Evolutionary conservation across 2,329 filamentous ascomycete species (phyloP).

Genomic region (Rutstroemia sydowiana): DNA sequence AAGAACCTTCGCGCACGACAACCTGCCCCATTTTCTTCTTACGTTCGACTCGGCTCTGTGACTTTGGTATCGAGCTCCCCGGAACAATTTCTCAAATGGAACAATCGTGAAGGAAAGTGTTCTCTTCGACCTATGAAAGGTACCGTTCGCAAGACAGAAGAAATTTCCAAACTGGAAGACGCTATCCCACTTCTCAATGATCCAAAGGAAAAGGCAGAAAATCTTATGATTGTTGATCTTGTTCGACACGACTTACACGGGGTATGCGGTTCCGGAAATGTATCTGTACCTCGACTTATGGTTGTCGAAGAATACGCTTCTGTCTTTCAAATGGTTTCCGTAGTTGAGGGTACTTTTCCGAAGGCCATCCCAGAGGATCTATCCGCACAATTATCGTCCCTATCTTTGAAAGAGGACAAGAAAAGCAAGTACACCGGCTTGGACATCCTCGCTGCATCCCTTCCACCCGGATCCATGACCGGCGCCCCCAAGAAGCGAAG

Average conservation of each 20-base stretch:
- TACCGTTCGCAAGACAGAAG: slow-evolving; percentile 72
- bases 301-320: slow-evolving; percentile 85
- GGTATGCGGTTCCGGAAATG: slow-evolving; percentile 68
- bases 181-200: slow-evolving; percentile 68
- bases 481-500: slow-evolving; percentile 91
- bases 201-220: slow-evolving; percentile 89
- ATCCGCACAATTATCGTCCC: slow-evolving; percentile 2
- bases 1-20: slow-evolving; percentile 25
- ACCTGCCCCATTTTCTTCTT: slow-evolving; percentile 57
- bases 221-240: slow-evolving; percentile 95
- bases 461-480: slow-evolving; percentile 94
- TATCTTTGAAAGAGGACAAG: slow-evolving; percentile 4
- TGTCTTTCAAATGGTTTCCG: slow-evolving; percentile 86
- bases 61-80: slow-evolving; percentile 80
- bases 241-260: slow-evolving; percentile 89
- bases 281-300: slow-evolving; percentile 71
- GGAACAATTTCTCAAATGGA: slow-evolving; percentile 76
- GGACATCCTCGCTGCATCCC: slow-evolving; percentile 66
- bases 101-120: slow-evolving; percentile 48
- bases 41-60: slow-evolving; percentile 59
- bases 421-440: slow-evolving; percentile 50
- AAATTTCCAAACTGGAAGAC: slow-evolving; percentile 58
- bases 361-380: slow-evolving; percentile 1
- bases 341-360: slow-evolving; percentile 65
- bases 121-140: slow-evolving; percentile 94